Percentiles rank a stretch among this genome's conserved stretches.
Evolutionary conservation across 164 flowering plant genomes (phyloP).

Genomic region (Stephania yunnanensis): DNA sequence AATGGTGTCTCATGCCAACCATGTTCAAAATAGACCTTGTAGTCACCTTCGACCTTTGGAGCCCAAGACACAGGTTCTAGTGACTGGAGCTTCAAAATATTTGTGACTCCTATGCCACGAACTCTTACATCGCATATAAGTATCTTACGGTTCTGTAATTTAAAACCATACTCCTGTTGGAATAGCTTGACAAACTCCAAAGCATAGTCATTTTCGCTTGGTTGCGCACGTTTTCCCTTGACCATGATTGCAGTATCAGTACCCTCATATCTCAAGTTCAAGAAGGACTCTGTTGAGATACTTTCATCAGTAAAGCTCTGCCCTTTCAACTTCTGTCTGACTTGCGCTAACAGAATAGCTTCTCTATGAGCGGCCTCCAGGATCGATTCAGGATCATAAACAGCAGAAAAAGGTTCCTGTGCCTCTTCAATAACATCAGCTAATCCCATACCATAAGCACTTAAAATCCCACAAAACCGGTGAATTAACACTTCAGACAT

Average conservation of each 20-base stretch:
- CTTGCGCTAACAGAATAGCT: constrained; percentile 44
- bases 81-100: constrained; percentile 61
- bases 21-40: constrained; percentile 64
- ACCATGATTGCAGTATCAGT: constrained; percentile 99
- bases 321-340: constrained; percentile 51
- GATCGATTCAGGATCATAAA: constrained; percentile 57
- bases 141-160: constrained; percentile 70
- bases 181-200: constrained; percentile 68
- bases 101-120: constrained; percentile 88
- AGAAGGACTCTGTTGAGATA: constrained; percentile 56
- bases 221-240: constrained; percentile 37
- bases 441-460: constrained; percentile 99
- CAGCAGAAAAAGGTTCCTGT: constrained; percentile 89
- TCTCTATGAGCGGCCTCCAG: constrained; percentile 64
- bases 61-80: constrained; percentile 31
- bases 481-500: constrained; percentile 93
- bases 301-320: constrained; percentile 73
- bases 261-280: constrained; percentile 90
- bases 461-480: constrained; percentile 87
- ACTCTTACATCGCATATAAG: constrained; percentile 87
- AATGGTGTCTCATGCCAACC: constrained; percentile 76
- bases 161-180: constrained; percentile 91
- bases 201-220: constrained; percentile 48
- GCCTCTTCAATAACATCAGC: constrained; percentile 96
- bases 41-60: constrained; percentile 48